Evolutionary conservation across 108 stramenopile genomes (phyloP).

Genomic region (Tribonema minus): DNA sequence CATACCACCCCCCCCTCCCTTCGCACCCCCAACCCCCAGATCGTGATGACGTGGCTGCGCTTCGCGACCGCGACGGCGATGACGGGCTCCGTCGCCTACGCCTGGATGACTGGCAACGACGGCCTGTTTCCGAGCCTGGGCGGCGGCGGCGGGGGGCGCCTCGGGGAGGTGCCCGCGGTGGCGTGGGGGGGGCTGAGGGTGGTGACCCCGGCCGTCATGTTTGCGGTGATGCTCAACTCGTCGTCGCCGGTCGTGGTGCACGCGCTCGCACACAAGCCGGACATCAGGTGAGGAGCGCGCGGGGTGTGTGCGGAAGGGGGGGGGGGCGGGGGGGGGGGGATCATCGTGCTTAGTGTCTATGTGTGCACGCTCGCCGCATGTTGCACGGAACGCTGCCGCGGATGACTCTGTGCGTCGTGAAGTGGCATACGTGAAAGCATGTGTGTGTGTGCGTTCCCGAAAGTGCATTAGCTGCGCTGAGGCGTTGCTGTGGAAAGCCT

Average conservation of each 20-base stretch:
- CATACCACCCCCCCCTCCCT: no score
- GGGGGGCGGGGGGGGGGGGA: background rate
- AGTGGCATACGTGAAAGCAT: no score
- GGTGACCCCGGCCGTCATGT: background rate
- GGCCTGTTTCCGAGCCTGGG: background rate
- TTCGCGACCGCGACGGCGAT: background rate
- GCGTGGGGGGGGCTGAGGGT: background rate
- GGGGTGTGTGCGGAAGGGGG: no score
- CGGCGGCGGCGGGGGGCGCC: background rate
- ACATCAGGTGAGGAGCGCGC: conserved; percentile 3
- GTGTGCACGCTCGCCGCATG: no score
- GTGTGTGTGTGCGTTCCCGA: no score
- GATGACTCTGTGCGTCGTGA: no score
- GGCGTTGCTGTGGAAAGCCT: no score
- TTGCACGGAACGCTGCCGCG: no score
- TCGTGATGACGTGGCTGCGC: background rate
- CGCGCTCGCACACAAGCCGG: background rate
- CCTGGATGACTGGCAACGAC: background rate
- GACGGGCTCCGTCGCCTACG: background rate
- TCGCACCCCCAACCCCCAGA: no score
- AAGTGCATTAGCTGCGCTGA: no score
- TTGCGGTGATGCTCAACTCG: background rate
- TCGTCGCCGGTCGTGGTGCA: background rate
- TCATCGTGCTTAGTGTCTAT: background rate
- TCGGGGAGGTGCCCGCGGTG: background rate